A percentile compares a stretch with the other conserved stretches of the same genome.
phyloP scores from a whole-genome alignment of 2,329 filamentous ascomycete genomes.

The Gaeumannomyces tritici region DNA sequence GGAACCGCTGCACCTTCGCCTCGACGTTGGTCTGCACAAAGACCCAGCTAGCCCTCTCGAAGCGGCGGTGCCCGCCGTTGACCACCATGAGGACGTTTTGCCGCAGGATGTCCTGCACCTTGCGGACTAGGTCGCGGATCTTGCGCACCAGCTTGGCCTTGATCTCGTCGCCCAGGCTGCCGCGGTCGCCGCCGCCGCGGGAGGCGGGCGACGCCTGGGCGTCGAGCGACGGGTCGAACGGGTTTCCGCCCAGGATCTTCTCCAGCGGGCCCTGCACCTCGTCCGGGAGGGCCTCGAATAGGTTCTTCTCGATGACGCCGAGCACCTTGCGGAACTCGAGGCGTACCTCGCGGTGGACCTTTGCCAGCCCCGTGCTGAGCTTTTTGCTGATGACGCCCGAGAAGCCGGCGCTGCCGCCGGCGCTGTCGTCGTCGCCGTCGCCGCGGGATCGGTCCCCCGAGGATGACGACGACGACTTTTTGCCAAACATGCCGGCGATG shows the following conservation, averaged over 20 bases:
- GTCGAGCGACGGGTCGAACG: constrained; percentile 33
- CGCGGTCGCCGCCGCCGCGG: constrained; percentile 18
- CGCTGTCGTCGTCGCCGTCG: constrained; percentile 15
- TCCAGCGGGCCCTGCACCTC: constrained; percentile 31
- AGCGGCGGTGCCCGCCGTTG: constrained; percentile 36
- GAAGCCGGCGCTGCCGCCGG: constrained; percentile 24
- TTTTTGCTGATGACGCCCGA: constrained; percentile 36
- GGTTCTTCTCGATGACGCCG: constrained; percentile 32
- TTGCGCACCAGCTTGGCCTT: constrained; percentile 32
- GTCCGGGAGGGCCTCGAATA: constrained; percentile 34
- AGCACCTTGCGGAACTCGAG: constrained; percentile 35
- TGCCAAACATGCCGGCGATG: constrained; percentile 29
- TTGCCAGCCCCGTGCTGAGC: constrained; percentile 31
- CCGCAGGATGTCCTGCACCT: constrained; percentile 34
- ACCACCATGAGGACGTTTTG: constrained; percentile 33
- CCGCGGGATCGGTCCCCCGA: constrained; percentile 13
- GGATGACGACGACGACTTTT: constrained; percentile 20
- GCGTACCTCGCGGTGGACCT: constrained; percentile 33
- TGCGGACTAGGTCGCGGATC: constrained; percentile 31
- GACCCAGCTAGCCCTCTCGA: constrained; percentile 34
- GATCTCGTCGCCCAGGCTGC: constrained; percentile 28
- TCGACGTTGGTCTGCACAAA: constrained; percentile 36
- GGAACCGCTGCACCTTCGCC: constrained; percentile 33
- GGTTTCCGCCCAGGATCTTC: constrained; percentile 35
- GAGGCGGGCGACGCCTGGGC: constrained; percentile 7